Evolutionary conservation across 495 filamentous ascomycete genomes (phyloP), one percentile per base, ranked within the genome.

Genomic region (Apodospora peruviana): DNA sequence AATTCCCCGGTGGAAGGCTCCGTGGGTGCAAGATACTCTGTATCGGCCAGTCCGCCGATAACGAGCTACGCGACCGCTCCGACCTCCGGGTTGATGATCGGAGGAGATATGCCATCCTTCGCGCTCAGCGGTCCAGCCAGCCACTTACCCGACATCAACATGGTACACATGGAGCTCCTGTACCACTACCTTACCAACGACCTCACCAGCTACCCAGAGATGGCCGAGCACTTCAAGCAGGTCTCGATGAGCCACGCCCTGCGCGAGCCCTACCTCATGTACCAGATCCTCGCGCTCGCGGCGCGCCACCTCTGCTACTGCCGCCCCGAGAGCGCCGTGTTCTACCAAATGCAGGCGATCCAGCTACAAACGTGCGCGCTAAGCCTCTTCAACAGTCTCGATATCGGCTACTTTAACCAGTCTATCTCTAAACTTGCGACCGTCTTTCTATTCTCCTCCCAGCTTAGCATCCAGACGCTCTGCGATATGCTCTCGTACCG

Each of bases 361-460:
- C 64, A 72, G 24, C 64, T 79, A 2, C 75, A 78, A 37, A 76
- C 69, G 0, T 68, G 69, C 11, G 75, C 73, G 2, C 59, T 79
- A 3, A 53, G 59, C 0, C 59, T 71, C 5, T 76, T 76, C 59
- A 75, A 76, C 51, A 55, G 41, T 45, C 58, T 57, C n/a, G 51
- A 56, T 14, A 38, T 62, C 17, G 48, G 37, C 21, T 24, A 53
- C 8, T 53, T 56, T 14, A 43, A 47, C 14, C 35, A 41, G 11
- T 55, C 55, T 1, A 32, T 53, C 10, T 59, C 70, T 4, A 73
- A 61, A 12, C 71, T 74, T 35, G 51, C 74, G 5, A 60, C 72
- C 0, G 45, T 65, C 2, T 73, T 79, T 39, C 41, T 81, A n/a
- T 82, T 80, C 47, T 73, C 76, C 1, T 57, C 61, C 1, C 9